Evolutionary conservation across 140 eudicot species (phyloP).

Genomic region (Anethum foeniculum): DNA sequence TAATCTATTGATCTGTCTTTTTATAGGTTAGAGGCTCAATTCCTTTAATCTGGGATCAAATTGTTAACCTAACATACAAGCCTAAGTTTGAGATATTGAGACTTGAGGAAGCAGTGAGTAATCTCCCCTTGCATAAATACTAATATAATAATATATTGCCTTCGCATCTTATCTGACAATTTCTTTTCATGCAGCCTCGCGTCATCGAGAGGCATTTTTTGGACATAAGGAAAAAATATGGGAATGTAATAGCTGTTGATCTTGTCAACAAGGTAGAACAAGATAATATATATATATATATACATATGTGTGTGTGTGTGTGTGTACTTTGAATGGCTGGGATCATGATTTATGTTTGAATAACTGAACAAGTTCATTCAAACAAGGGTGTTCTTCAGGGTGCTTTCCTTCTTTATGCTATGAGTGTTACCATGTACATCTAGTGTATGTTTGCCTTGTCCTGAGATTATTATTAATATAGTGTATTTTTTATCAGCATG

Average conservation of each 20-base stretch:
- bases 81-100: slow-evolving; percentile 76
- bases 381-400: not conserved
- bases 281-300: not conserved
- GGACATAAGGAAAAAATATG: slow-evolving; percentile 87
- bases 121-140: not conserved
- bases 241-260: slow-evolving; percentile 84
- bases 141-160: not conserved
- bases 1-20: not conserved
- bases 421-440: not conserved
- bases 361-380: not conserved
- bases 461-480: not conserved
- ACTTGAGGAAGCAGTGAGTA: slow-evolving; percentile 76
- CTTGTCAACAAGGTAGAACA: slow-evolving; percentile 76
- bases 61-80: slow-evolving; percentile 86
- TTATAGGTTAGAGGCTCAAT: slow-evolving; percentile 90
- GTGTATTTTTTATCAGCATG: slow-evolving; percentile 37
- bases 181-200: slow-evolving; percentile 43
- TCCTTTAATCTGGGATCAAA: slow-evolving; percentile 88
- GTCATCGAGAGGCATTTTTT: slow-evolving; percentile 80
- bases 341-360: not conserved
- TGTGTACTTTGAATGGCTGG: not conserved
- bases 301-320: not conserved
- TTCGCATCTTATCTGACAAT: not conserved
- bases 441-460: not conserved
- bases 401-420: not conserved